A percentile compares a stretch with the other conserved stretches of the same genome.
Evolutionary conservation across 495 filamentous ascomycete species (phyloP).

Genomic region (Letharia columbiana): DNA sequence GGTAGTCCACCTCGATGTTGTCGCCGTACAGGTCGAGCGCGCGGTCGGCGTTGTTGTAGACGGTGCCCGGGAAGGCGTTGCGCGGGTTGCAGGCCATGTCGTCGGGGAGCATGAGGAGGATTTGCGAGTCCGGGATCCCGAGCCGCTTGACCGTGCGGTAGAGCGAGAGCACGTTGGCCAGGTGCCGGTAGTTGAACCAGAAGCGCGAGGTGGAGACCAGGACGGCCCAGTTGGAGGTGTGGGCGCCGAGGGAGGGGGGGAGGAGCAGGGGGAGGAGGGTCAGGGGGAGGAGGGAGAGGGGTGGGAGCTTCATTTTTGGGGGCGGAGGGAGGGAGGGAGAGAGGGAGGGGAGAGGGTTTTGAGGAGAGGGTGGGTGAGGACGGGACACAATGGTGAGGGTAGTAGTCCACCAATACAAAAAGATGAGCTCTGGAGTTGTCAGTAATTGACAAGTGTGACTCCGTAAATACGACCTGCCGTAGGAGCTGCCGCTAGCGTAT

Average conservation of each 20-base stretch:
- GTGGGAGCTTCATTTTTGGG: conserved; percentile 20
- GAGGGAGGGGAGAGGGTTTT: not conserved
- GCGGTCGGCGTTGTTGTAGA: conserved; percentile 96
- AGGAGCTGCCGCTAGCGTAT: not conserved
- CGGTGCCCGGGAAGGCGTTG: conserved; percentile 93
- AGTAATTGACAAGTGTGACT: not conserved
- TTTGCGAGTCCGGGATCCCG: conserved; percentile 96
- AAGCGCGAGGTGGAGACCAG: conserved; percentile 97
- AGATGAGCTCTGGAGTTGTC: too few relatives aligned
- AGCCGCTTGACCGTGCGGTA: conserved; percentile 98
- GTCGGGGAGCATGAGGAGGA: conserved; percentile 98
- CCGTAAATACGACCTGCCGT: not conserved
- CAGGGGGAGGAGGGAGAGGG: conserved; percentile 35
- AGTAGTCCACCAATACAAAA: too few relatives aligned
- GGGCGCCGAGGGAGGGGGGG: conserved; percentile 51
- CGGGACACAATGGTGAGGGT: too few relatives aligned
- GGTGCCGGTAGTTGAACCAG: conserved; percentile 99
- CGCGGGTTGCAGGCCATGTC: conserved; percentile 99
- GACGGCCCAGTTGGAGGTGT: conserved; percentile 98
- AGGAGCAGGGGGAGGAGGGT: conserved; percentile 40
- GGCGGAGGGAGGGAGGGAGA: not conserved
- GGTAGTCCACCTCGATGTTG: conserved; percentile 98
- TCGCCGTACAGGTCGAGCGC: conserved; percentile 94
- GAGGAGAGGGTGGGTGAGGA: not conserved
- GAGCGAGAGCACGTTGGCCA: conserved; percentile 94